phyloP scores from a whole-genome alignment of 305 asterid genomes.

The Solanum chacoense region DNA sequence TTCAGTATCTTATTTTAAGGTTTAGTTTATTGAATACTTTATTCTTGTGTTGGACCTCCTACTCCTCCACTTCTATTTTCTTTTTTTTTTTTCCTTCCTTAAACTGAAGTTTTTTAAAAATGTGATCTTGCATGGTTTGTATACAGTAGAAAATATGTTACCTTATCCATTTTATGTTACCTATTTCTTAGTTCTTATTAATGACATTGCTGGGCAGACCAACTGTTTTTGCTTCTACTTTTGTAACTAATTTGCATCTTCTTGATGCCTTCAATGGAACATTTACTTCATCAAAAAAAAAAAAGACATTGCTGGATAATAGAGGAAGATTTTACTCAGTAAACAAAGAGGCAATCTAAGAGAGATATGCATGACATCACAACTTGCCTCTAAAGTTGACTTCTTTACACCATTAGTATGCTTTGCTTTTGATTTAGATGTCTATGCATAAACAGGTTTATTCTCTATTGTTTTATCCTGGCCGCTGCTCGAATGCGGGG shows the following conservation, averaged over 20 bases:
- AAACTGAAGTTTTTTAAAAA: background rate
- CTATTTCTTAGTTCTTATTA: background rate
- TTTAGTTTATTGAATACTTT: background rate
- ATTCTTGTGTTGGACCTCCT: background rate
- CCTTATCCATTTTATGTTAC: background rate
- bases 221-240: too few species aligned
- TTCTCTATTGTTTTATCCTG: background rate
- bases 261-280: too few species aligned
- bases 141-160: background rate
- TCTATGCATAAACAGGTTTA: background rate
- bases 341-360: background rate
- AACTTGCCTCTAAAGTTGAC: background rate
- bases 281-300: too few species aligned
- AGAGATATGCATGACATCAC: background rate
- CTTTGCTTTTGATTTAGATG: background rate
- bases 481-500: background rate
- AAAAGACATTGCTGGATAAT: background rate
- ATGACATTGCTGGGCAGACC: background rate
- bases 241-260: too few species aligned
- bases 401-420: background rate
- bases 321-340: background rate
- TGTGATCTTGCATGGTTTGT: background rate
- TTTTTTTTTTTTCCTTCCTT: background rate
- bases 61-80: background rate
- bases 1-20: background rate